These are phyloP conservation scores for Candida nanaspora DNA, from an alignment of 805 yeast genomes.

Conservation along the genomic window DNA sequence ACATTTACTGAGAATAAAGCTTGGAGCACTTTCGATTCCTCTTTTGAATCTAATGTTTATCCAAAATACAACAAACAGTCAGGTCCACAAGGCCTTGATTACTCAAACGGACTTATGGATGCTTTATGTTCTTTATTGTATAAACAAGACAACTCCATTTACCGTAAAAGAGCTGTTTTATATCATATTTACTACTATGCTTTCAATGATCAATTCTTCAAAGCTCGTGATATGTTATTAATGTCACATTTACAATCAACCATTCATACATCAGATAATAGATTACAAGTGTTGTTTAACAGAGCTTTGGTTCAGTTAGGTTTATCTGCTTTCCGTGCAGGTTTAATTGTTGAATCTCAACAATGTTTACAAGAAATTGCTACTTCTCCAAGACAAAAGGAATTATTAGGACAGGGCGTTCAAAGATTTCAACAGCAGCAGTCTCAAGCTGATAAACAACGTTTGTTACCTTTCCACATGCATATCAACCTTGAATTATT, in stretches of 20 bases:
- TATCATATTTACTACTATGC: conserved; percentile 88
- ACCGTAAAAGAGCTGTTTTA: conserved; percentile 78
- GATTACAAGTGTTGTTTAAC: conserved; percentile 87
- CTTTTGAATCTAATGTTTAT: conserved; percentile 26
- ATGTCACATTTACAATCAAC: conserved; percentile 78
- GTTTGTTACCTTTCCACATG: conserved; percentile 94
- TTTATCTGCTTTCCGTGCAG: conserved; percentile 87
- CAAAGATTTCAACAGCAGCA: conserved; percentile 54
- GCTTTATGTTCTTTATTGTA: conserved; percentile 58
- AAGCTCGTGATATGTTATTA: conserved; percentile 84
- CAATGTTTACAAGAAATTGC: conserved; percentile 84
- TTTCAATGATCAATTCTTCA: conserved; percentile 72
- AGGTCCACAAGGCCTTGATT: conserved; percentile 21
- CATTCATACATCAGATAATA: conserved; percentile 78
- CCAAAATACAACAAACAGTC: conserved; percentile 24
- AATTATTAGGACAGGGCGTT: conserved; percentile 85
- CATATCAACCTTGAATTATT: conserved; percentile 93
- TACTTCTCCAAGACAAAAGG: conserved; percentile 79
- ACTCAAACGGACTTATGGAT: conserved; percentile 53
- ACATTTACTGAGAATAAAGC: conserved; percentile 61
- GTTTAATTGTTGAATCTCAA: conserved; percentile 79
- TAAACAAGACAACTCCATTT: conserved; percentile 57
- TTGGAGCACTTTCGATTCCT: conserved; percentile 42
- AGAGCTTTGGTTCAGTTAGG: conserved; percentile 95
- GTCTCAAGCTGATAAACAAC: conserved; percentile 56